phyloP scores from a whole-genome alignment of 2,329 filamentous ascomycete genomes.

The Cladosporium sp. region DNA sequence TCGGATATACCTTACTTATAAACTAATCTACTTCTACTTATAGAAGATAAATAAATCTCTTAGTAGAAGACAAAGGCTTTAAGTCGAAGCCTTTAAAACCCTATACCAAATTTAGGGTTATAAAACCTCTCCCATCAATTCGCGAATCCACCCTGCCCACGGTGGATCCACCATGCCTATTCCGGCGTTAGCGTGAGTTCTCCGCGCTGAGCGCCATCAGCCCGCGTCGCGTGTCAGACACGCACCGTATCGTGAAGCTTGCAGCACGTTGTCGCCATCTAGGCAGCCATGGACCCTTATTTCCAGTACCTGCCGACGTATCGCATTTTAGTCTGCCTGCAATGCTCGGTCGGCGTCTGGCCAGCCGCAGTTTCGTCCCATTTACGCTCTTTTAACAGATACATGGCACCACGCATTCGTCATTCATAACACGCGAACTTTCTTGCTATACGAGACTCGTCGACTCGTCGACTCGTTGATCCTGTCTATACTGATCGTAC shows the following conservation, averaged over 20 bases:
- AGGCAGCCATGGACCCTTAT: neutral
- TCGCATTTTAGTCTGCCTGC: neutral
- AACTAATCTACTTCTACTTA: neutral
- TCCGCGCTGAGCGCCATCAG: neutral
- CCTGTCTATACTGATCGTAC: too few species aligned
- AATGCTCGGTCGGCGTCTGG: neutral
- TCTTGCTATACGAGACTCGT: too few species aligned
- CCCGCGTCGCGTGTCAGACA: neutral
- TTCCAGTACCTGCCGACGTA: neutral
- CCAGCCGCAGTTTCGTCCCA: neutral
- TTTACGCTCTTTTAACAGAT: neutral
- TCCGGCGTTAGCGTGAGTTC: neutral
- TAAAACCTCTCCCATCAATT: neutral
- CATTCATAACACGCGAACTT: too few species aligned
- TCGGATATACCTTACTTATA: conserved; percentile 2
- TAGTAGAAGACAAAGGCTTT: neutral
- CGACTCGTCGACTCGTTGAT: too few species aligned
- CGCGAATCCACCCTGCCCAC: neutral
- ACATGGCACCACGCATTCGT: too few species aligned
- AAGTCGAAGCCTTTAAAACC: neutral
- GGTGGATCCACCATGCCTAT: neutral
- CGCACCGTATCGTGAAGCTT: neutral
- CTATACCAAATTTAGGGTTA: neutral
- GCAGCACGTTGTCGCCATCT: neutral
- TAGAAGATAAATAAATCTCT: too few species aligned